phyloP scores from a whole-genome alignment of 1,284 basidiomycete species.

The Volvariella volvacea region DNA sequence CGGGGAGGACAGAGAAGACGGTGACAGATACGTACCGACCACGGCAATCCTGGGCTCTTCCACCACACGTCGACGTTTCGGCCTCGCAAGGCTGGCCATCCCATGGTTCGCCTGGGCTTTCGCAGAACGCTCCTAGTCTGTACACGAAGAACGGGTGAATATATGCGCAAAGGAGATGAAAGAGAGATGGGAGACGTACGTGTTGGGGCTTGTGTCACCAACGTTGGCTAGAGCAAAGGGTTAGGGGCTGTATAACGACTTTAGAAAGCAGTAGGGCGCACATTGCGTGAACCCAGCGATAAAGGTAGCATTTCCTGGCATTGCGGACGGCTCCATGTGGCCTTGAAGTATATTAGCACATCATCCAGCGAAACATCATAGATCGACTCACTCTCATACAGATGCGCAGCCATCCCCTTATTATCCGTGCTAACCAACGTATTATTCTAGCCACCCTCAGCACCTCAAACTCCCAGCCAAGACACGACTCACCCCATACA shows the following conservation, averaged over 20 bases:
- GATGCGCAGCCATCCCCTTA: conserved; percentile 76
- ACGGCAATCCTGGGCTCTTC: conserved; percentile 57
- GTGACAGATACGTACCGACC: conserved; percentile 44
- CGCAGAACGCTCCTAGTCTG: conserved; percentile 69
- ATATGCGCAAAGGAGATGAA: conserved; percentile 4
- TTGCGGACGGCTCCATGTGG: conserved; percentile 50
- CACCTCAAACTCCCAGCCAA: conserved; percentile 3
- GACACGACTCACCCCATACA: conserved; percentile 50
- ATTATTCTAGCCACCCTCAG: conserved; percentile 49
- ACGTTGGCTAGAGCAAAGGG: conserved; percentile 57
- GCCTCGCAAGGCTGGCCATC: conserved; percentile 62
- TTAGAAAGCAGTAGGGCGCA: conserved; percentile 21
- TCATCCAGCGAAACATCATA: conserved; percentile 3
- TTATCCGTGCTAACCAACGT: conserved; percentile 73
- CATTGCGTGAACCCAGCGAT: conserved; percentile 74
- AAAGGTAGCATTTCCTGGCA: conserved; percentile 67
- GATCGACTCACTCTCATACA: conserved; percentile 56
- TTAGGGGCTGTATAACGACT: conserved; percentile 3
- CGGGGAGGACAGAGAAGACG: conserved; percentile 6
- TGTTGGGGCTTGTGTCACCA: conserved; percentile 74
- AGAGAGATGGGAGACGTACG: conserved; percentile 35
- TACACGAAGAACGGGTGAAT: conserved; percentile 4
- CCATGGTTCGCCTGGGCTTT: conserved; percentile 62
- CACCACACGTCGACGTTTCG: conserved; percentile 71
- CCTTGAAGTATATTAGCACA: conserved; percentile 34